A percentile compares a stretch with the other conserved stretches of the same genome.
phyloP scores from a whole-genome alignment of 257 asterid genomes.

The Eustoma russellianum region DNA sequence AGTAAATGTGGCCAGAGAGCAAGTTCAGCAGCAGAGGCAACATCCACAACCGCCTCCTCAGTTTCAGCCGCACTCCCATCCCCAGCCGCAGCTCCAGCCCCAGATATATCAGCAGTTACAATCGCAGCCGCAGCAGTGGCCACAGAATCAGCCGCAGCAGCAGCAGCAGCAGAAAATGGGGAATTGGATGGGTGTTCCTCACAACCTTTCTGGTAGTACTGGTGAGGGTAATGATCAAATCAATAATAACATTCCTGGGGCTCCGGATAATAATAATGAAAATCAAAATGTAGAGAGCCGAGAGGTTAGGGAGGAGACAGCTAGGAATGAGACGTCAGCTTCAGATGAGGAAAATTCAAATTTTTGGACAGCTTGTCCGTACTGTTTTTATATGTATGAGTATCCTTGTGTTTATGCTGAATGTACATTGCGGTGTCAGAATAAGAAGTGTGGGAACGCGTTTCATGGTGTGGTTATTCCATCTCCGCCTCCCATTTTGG shows the following conservation, averaged over 20 bases:
- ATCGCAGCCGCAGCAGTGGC: slow-evolving; percentile 15
- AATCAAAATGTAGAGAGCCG: slow-evolving; percentile 17
- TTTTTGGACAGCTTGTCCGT: slow-evolving; percentile 79
- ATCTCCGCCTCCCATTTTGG: slow-evolving; percentile 57
- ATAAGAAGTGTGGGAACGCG: slow-evolving; percentile 66
- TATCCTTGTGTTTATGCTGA: too few species aligned
- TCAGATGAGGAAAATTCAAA: slow-evolving; percentile 15
- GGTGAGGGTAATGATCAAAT: slow-evolving; percentile 13
- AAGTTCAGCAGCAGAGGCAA: slow-evolving; percentile 2
- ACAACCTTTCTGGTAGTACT: slow-evolving; percentile 4
- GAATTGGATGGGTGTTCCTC: background rate
- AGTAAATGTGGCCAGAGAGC: too few species aligned
- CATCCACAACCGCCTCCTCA: background rate
- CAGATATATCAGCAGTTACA: slow-evolving; percentile 7
- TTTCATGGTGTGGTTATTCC: slow-evolving; percentile 70
- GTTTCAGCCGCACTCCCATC: background rate
- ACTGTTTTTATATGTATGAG: slow-evolving; percentile 62
- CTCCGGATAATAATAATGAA: slow-evolving; percentile 19
- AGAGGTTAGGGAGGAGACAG: slow-evolving; percentile 20
- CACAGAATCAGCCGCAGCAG: slow-evolving; percentile 5
- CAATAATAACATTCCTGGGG: slow-evolving; percentile 19
- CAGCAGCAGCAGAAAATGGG: background rate
- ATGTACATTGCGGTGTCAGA: slow-evolving; percentile 71
- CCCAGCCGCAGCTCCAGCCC: background rate
- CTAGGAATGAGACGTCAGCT: slow-evolving; percentile 16